Evolutionary conservation across 495 filamentous ascomycete species (phyloP).

Genomic region (Tirmania nivea): DNA sequence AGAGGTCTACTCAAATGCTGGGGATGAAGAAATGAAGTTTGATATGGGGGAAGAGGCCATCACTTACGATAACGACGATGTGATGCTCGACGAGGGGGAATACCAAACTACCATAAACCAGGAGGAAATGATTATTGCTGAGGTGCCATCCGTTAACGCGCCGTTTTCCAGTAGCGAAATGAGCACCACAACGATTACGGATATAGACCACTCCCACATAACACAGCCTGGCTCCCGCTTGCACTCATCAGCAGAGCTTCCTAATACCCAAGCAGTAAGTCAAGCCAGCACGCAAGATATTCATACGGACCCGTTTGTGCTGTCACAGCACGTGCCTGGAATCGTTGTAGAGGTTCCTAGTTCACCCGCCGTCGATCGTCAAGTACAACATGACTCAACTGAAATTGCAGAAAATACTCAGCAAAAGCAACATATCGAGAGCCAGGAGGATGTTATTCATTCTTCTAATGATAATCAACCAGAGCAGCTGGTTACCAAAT

Average conservation of each 20-base stretch:
- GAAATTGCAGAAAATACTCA: not conserved
- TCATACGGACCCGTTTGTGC: not conserved
- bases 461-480: no score
- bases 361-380: not conserved
- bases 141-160: not conserved
- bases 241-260: not conserved
- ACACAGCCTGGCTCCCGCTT: not conserved
- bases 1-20: slow-evolving; percentile 27
- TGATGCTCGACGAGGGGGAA: slow-evolving; percentile 13
- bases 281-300: not conserved
- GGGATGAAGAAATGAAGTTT: slow-evolving; percentile 43
- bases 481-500: no score
- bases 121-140: slow-evolving; percentile 24
- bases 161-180: not conserved
- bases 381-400: not conserved
- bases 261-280: not conserved
- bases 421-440: not conserved
- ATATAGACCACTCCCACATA: not conserved
- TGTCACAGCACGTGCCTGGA: not conserved
- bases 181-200: not conserved
- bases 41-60: slow-evolving; percentile 24
- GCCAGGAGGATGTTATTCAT: not conserved
- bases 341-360: not conserved
- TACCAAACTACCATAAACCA: slow-evolving; percentile 17
- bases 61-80: slow-evolving; percentile 21